Evolutionary conservation across 257 asterid species (phyloP).

Genomic region (Plantago ovata): DNA sequence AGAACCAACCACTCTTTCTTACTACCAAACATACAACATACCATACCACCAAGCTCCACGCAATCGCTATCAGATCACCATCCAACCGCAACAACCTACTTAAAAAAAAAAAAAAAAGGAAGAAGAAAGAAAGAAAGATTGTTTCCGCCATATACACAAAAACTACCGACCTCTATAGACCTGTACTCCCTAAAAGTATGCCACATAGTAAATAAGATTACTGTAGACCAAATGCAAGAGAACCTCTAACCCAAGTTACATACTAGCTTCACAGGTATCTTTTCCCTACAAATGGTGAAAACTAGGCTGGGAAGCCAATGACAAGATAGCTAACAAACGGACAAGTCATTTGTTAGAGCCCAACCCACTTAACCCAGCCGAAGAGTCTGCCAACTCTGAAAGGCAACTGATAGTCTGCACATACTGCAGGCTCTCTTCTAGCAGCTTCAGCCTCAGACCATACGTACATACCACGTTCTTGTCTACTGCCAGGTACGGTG

Average conservation of each 20-base stretch:
- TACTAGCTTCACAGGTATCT: neutral
- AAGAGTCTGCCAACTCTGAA: slow-evolving; percentile 75
- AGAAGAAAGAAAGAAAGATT: neutral
- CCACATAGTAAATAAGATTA: neutral
- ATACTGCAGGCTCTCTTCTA: slow-evolving; percentile 85
- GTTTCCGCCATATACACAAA: slow-evolving; percentile 39
- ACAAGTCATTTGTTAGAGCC: slow-evolving; percentile 39
- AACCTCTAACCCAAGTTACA: neutral
- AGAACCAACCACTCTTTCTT: too few relatives aligned
- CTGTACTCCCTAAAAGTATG: slow-evolving; percentile 24
- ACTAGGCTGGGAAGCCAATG: neutral
- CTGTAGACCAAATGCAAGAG: slow-evolving; percentile 19
- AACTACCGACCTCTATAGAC: slow-evolving; percentile 26
- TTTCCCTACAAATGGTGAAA: slow-evolving; percentile 2
- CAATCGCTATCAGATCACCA: too few relatives aligned
- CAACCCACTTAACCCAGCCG: slow-evolving; percentile 99
- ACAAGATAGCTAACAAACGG: neutral
- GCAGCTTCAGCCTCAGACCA: slow-evolving; percentile 95
- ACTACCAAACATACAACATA: too few relatives aligned
- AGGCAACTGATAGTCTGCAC: slow-evolving; percentile 79
- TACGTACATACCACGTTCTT: slow-evolving; percentile 86
- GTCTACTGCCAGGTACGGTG: slow-evolving; percentile 88
- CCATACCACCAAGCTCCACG: too few relatives aligned
- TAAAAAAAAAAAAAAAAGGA: neutral
- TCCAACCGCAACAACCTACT: slow-evolving; percentile 1